Conservation (phyloP, 2,329 filamentous ascomycete genomes). For the Phyllosticta citribraziliensis region DNA sequence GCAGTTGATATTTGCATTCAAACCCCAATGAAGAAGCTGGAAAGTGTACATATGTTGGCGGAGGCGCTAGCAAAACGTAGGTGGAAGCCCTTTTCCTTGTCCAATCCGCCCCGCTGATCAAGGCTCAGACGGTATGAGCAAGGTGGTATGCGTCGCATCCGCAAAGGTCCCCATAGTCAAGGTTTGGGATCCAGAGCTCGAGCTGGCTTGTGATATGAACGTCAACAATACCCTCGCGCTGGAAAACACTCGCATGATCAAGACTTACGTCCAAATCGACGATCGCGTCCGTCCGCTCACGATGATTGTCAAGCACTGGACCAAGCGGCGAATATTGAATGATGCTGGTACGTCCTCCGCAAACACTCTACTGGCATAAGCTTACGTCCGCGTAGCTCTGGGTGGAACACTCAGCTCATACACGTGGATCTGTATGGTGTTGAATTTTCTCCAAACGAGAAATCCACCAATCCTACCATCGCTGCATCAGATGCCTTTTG, state of each 20-base stretch:
- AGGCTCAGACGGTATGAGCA: constrained; percentile 78
- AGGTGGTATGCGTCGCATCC: constrained; percentile 85
- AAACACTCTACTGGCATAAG: neutral
- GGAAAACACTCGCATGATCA: constrained; percentile 96
- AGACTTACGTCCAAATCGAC: constrained; percentile 91
- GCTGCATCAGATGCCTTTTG: constrained; percentile 63
- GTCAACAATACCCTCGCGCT: constrained; percentile 94
- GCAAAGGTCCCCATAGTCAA: constrained; percentile 98
- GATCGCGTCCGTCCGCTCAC: constrained; percentile 81
- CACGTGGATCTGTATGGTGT: constrained; percentile 97
- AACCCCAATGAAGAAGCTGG: constrained; percentile 76
- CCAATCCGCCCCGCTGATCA: constrained; percentile 25
- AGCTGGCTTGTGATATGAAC: constrained; percentile 92
- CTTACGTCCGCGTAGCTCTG: constrained; percentile 51
- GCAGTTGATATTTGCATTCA: constrained; percentile 96
- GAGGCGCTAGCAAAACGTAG: constrained; percentile 75
- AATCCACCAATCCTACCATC: constrained; percentile 75
- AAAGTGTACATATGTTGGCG: constrained; percentile 84
- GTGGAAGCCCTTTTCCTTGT: constrained; percentile 26
- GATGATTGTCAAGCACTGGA: constrained; percentile 98
- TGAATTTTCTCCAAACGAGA: constrained; percentile 87
- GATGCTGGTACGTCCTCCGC: constrained; percentile 67
- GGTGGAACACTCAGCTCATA: constrained; percentile 95
- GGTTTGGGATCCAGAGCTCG: constrained; percentile 90
- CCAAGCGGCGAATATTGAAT: constrained; percentile 81